Evolutionary conservation across 225 moss, liverwort and hornwort species (phyloP), one percentile per base, ranked within the genome.

Genomic region (Bryoerythrophyllum caledonicum): DNA sequence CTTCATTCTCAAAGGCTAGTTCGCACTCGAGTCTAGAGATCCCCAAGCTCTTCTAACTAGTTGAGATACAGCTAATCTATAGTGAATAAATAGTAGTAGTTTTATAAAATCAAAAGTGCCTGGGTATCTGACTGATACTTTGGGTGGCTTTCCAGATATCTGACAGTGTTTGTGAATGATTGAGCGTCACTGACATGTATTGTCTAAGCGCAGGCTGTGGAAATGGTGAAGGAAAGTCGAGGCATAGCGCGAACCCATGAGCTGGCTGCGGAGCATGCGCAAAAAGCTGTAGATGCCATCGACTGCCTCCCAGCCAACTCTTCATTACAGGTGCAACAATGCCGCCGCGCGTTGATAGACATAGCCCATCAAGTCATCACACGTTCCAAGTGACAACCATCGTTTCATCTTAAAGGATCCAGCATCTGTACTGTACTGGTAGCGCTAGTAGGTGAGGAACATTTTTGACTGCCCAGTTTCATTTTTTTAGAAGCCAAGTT

Each of bases 311-410:
- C 94, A 12, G 85, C 86, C 28, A 89, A 80, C 67, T 76, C 86
- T 34, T 85, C 86, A 19, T 82, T 65, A 52, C 85, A 84, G 79
- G 91, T 90, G 77, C 89, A 83, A 60, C 84, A 94, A 68, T 90
- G 91, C 85, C 87, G 97, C 69, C 88, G 88, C 75, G 97, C 93
- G 65, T 85, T 99, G 62, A 78, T 72, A 74, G 93, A 94, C 61
- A 69, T 93, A 82, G 90, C 97, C 41, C 82, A 86, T 67, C 82
- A 89, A 77, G 78, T 94, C 65, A 86, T 89, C 26, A 93, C 86
- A 20, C 85, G 97, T 43, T 84, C 88, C 21, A 93, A 93, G 82
- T 99, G 86, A 95, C 16, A 17, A 46, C 3, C 43, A 43, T 25
- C 23, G 34, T n/a, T 24, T 37, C 37, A 61, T 28, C 23, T 69